phyloP scores from a whole-genome alignment of 2,329 filamentous ascomycete genomes.

The Gaeumannomyces tritici region DNA sequence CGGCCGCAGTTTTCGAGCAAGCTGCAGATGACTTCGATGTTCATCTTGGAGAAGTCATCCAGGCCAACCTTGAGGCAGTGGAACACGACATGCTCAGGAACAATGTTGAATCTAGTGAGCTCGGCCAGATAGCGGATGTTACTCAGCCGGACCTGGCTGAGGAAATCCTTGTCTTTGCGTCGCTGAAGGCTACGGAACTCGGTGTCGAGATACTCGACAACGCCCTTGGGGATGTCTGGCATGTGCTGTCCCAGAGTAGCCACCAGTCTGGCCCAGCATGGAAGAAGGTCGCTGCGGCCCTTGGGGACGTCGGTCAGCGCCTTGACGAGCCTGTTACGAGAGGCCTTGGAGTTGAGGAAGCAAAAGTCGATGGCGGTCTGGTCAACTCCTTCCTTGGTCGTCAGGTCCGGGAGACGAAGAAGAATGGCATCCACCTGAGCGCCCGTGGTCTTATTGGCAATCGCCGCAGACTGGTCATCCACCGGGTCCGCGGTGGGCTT shows the following conservation, averaged over 20 bases:
- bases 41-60: conserved; percentile 97
- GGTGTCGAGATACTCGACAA: conserved; percentile 87
- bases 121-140: conserved; percentile 98
- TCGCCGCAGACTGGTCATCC: conserved; percentile 86
- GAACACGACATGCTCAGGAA: conserved; percentile 97
- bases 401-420: conserved; percentile 79
- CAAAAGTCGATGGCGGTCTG: conserved; percentile 94
- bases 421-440: conserved; percentile 91
- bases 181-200: conserved; percentile 95
- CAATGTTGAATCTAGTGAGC: conserved; percentile 94
- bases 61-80: conserved; percentile 96
- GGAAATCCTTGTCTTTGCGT: conserved; percentile 94
- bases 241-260: conserved; percentile 91
- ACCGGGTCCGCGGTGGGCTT: conserved; percentile 38
- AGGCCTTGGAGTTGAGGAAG: conserved; percentile 96
- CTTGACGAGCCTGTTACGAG: conserved; percentile 86
- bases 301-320: conserved; percentile 91
- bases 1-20: conserved; percentile 93
- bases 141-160: conserved; percentile 84
- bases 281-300: conserved; percentile 81
- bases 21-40: conserved; percentile 97
- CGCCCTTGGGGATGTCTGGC: conserved; percentile 82
- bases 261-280: conserved; percentile 83
- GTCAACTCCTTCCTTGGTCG: conserved; percentile 84
- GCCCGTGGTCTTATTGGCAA: conserved; percentile 94